Evolutionary conservation across 768 basidiomycete species (phyloP), one percentile per base, ranked within the genome.

Genomic region (Russula abietina): DNA sequence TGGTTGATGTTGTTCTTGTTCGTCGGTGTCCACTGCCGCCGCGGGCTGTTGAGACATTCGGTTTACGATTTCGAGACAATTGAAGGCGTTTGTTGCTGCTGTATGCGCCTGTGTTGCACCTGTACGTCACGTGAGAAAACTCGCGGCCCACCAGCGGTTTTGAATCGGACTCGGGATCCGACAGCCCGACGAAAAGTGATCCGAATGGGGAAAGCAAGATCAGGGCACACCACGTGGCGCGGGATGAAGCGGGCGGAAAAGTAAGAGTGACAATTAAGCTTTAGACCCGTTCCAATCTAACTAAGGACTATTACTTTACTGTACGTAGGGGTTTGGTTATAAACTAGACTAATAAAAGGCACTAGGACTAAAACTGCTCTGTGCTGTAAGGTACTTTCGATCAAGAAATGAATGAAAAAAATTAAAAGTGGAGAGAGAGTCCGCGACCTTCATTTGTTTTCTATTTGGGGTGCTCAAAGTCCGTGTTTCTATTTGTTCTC

Each of bases 1-100:
- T 69, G 81, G 87, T 69, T 84, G 87, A 69, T 84, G 83, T 8
- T 66, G 51, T 48, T 17, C 24, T 52, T 52, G 52, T 54, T 39
- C 26, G 61, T 60, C 56, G 28, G 59, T 38, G 33, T 48, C 57
- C 53, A 30, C 57, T 51, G 49, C 48, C 33, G 24, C 28, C 36
- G 19, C 51, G 46, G 52, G 49, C 11, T 24, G 48, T 19, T 57
- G 51, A 19, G 49, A 17, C 60, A 61, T 46, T 45, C 43, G 41
- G 0, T 2, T 8, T 55, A n/a, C 22, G 12, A 30, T n/a, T n/a
- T n/a, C n/a, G n/a, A n/a, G n/a, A n/a, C n/a, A n/a, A n/a, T n/a
- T n/a, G n/a, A n/a, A n/a, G n/a, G n/a, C n/a, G n/a, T n/a, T n/a
- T n/a, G n/a, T n/a, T n/a, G n/a, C n/a, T n/a, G n/a, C n/a, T 55